phyloP scores from a whole-genome alignment of 75 land plant genomes.

The Pseudotsuga menziesii region DNA sequence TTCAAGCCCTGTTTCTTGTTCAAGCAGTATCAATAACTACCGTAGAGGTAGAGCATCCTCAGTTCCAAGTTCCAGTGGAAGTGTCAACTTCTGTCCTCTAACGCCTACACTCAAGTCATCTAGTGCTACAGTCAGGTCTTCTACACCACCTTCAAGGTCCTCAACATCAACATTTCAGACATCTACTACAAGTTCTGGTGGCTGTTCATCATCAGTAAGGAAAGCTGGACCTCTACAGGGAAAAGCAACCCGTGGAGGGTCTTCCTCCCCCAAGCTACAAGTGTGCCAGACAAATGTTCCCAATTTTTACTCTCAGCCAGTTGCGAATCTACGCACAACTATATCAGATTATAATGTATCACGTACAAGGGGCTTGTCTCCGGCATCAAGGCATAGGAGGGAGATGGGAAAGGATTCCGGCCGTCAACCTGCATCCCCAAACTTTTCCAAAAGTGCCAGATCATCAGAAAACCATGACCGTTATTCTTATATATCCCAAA shows the following conservation, averaged over 20 bases:
- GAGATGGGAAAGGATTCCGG: conserved; percentile 14
- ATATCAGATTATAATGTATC: conserved; percentile 48
- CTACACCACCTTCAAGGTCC: conserved; percentile 39
- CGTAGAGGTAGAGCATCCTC: conserved; percentile 47
- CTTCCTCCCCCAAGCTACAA: conserved; percentile 61
- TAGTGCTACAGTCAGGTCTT: conserved; percentile 34
- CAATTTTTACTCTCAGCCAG: conserved; percentile 63
- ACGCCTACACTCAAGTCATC: conserved; percentile 15
- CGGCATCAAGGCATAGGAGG: conserved; percentile 28
- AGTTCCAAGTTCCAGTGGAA: conserved; percentile 32
- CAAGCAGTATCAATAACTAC: conserved; percentile 15
- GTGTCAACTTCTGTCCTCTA: conserved; percentile 3
- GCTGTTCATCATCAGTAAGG: conserved; percentile 18
- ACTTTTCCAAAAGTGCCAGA: conserved; percentile 50
- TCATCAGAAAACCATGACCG: conserved; percentile 50
- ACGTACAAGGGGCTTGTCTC: conserved; percentile 50
- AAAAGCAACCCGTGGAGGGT: conserved; percentile 42
- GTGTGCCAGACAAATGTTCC: conserved; percentile 57
- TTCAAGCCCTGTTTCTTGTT: conserved; percentile 42
- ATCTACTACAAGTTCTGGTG: conserved; percentile 38
- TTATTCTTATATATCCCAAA: conserved; percentile 39
- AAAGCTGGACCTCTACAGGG: conserved; percentile 36
- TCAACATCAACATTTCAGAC: conserved; percentile 62
- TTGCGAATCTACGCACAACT: conserved; percentile 78
- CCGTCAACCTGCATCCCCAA: conserved; percentile 56